Evolutionary conservation across 2,329 filamentous ascomycete species (phyloP), one percentile per base, ranked within the genome.

Genomic region (Septoria linicola): DNA sequence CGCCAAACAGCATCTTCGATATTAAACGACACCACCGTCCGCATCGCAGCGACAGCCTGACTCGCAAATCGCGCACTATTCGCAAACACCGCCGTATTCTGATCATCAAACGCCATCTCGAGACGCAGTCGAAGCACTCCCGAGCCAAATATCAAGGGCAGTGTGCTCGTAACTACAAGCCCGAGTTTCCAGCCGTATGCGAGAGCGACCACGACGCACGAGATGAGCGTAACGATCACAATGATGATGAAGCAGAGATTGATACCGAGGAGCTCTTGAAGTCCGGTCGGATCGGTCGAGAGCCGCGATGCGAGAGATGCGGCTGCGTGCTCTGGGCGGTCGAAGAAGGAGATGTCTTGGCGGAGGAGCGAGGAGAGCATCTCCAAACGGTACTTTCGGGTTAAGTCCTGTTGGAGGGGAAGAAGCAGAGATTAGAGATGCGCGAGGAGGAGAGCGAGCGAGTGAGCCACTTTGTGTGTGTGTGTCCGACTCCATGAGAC

Each of bases 321-420:
- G 10, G 72, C 65, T 7, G 69, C 70, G 36, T 72, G 70, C 2
- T 68, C 69, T 6, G 72, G 68, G 42, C 77, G 79, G 68, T 96
- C 91, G 48, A 95, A 96, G 69, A 90, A 96, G 23, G 23, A 27
- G 10, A 27, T 27, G 56, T 96, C 92, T 70, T 96, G 90, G 54
- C 35, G 19, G 32, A 27, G 23, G 5, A 27, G 5, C 5, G 23
- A 27, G 5, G 5, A 10, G 5, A 27, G 23, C 23, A 27, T 5
- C 23, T 27, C 23, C 5, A 27, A 27, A 5, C 23, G 23, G 23
- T 27, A 27, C 10, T 10, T 27, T 10, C 23, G 5, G 23, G 23
- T 27, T 5, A 27, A 10, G 10, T 5, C 10, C 23, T 27, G n/a
- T n/a, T n/a, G 23, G 23, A 10, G 10, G 10, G 23, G 10, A 27